A percentile compares a stretch with the other conserved stretches of the same genome.
Evolutionary conservation across 2,329 filamentous ascomycete species (phyloP).

Genomic region (Thermomyces lanuginosus): DNA sequence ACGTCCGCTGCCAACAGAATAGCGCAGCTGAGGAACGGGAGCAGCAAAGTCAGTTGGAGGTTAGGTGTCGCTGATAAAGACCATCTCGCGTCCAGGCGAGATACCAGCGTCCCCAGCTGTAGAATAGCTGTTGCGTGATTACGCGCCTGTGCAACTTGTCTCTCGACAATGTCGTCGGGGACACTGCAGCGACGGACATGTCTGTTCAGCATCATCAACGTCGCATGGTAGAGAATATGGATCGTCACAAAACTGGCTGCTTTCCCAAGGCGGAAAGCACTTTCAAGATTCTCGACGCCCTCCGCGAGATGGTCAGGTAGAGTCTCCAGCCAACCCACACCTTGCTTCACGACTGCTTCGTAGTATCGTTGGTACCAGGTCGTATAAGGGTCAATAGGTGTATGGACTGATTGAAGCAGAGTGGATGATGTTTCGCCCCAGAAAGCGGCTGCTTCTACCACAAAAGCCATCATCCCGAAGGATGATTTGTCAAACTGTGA

Average conservation of each 20-base stretch:
- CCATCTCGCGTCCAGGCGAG: slow-evolving; percentile 18
- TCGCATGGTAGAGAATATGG: slow-evolving; percentile 50
- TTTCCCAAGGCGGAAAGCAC: slow-evolving; percentile 37
- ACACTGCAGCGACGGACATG: slow-evolving; percentile 35
- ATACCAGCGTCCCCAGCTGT: slow-evolving; percentile 30
- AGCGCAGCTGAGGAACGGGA: slow-evolving; percentile 47
- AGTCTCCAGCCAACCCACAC: slow-evolving; percentile 42
- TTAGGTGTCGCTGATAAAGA: slow-evolving; percentile 38
- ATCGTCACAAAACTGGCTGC: slow-evolving; percentile 46
- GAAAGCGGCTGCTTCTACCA: slow-evolving; percentile 46
- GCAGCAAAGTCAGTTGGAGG: too few relatives aligned
- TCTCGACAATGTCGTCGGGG: slow-evolving; percentile 24
- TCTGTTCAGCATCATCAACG: slow-evolving; percentile 49
- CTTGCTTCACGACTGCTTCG: slow-evolving; percentile 32
- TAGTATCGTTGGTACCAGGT: slow-evolving; percentile 37
- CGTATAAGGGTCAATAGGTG: slow-evolving; percentile 27
- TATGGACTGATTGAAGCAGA: slow-evolving; percentile 37
- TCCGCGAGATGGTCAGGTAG: slow-evolving; percentile 42
- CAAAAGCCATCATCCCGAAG: slow-evolving; percentile 40
- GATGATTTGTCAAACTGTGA: slow-evolving; percentile 22
- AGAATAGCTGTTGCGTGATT: slow-evolving; percentile 39
- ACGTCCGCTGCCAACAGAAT: slow-evolving; percentile 51
- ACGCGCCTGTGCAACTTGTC: slow-evolving; percentile 34
- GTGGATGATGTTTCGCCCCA: slow-evolving; percentile 50
- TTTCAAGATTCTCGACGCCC: slow-evolving; percentile 40